A percentile compares a stretch with the other conserved stretches of the same genome.
Evolutionary conservation across 352 stramenopile species (phyloP).

Genomic region (Phytophthora sp.): DNA sequence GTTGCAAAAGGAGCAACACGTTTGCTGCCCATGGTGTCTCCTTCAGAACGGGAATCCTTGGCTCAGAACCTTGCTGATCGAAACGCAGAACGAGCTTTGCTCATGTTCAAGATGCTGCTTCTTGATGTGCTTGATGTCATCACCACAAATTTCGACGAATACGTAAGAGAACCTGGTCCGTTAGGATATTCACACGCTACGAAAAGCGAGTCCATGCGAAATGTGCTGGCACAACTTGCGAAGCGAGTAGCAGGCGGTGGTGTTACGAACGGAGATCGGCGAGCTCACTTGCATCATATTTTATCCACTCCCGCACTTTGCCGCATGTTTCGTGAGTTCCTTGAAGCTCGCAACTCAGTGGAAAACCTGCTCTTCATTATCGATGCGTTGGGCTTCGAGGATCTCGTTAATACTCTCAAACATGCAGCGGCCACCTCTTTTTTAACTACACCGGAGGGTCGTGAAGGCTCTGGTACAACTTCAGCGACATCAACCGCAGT

Average conservation of each 20-base stretch:
- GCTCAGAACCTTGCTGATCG: slow-evolving; percentile 51
- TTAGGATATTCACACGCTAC: slow-evolving; percentile 50
- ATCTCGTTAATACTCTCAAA: slow-evolving; percentile 67
- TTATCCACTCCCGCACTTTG: slow-evolving; percentile 54
- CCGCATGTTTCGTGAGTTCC: slow-evolving; percentile 64
- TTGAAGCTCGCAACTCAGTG: slow-evolving; percentile 59
- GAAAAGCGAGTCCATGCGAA: slow-evolving; percentile 48
- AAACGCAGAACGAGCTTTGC: slow-evolving; percentile 46
- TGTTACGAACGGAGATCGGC: slow-evolving; percentile 38
- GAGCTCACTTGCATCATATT: slow-evolving; percentile 56
- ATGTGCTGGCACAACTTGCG: slow-evolving; percentile 57
- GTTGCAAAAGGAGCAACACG: slow-evolving; percentile 42
- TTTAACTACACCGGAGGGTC: slow-evolving; percentile 11
- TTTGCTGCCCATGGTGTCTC: slow-evolving; percentile 58
- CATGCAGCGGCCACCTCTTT: slow-evolving; percentile 2
- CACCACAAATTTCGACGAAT: slow-evolving; percentile 63
- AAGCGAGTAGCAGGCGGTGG: slow-evolving; percentile 42
- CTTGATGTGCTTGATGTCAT: slow-evolving; percentile 66
- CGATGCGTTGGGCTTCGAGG: slow-evolving; percentile 69
- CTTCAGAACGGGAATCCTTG: slow-evolving; percentile 51
- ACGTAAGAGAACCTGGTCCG: slow-evolving; percentile 42
- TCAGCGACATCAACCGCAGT: neutral
- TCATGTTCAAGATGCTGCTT: slow-evolving; percentile 69
- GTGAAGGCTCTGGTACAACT: neutral
- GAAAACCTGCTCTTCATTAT: slow-evolving; percentile 75